phyloP scores from a whole-genome alignment of 257 asterid species.

The Nicotiana attenuata region DNA sequence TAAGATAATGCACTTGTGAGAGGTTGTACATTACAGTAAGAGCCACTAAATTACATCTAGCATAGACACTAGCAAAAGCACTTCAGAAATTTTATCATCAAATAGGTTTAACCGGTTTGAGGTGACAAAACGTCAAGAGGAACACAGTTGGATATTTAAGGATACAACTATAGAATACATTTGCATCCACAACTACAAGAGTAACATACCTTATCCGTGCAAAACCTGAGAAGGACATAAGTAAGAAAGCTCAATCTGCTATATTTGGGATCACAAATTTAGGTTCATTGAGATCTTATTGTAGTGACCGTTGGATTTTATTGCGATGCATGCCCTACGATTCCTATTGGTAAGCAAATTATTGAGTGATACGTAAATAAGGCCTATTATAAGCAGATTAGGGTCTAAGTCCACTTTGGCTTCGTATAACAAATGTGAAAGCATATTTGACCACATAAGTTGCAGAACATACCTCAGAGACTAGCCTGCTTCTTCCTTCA shows the following conservation, averaged over 20 bases:
- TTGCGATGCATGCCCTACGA: background rate
- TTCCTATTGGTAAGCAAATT: background rate
- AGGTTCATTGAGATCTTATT: background rate
- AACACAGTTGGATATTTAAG: background rate
- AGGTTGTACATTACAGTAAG: background rate
- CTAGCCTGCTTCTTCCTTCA: constrained; percentile 75
- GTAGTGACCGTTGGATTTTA: constrained; percentile 10
- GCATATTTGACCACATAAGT: background rate
- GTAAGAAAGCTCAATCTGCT: background rate
- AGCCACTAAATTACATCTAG: background rate
- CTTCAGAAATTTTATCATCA: background rate
- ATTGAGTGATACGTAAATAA: background rate
- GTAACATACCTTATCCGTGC: background rate
- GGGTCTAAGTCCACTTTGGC: background rate
- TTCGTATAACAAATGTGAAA: background rate
- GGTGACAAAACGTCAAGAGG: background rate
- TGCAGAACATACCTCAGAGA: constrained; percentile 61
- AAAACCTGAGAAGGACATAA: background rate
- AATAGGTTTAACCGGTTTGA: background rate
- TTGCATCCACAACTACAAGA: background rate
- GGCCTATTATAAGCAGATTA: background rate
- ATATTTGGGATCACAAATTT: background rate
- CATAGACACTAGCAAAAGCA: background rate
- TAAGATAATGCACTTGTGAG: background rate
- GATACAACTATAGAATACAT: too few species aligned